Evolutionary conservation across 2,329 filamentous ascomycete species (phyloP), one percentile per base, ranked within the genome.

Genomic region (Talaromyces funiculosus): DNA sequence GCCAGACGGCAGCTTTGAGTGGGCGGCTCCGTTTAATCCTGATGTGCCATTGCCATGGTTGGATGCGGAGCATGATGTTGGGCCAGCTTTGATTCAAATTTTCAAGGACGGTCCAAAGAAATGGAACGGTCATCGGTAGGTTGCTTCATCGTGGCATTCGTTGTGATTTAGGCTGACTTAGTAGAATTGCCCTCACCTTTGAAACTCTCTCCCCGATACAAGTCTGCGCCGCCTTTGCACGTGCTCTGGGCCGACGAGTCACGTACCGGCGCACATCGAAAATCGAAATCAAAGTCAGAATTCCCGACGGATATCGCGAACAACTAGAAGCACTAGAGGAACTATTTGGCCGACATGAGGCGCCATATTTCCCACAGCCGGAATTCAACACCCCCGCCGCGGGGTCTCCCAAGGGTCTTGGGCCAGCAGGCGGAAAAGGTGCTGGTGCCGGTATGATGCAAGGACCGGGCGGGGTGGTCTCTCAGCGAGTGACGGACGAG

Each of bases 61-160:
- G 40, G 94, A 99, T 71, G 92, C 92, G 4, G 94, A 97, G 75
- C 93, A 97, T 71, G 94, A 99, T 68, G 88, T 97, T 45, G 94
- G 94, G 3, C 92, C 94, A 1, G 90, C 93, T 2, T 85, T 97
- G 51, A 80, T 96, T 60, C 93, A 97, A 72, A 87, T 97, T 60
- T 93, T 97, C 82, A 97, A 97, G 75, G 92, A 97, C 72, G 93
- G 93, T 1, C 84, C 90, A 4, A 81, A 83, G 65, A 92, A 90
- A 74, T 97, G 93, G 92, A 87, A 88, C 68, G 85, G 86, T 51
- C 84, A 86, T 71, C 81, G 85, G 85, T 88, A 78, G 74, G 40
- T 12, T n/a, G n/a, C n/a, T n/a, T n/a, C n/a, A n/a, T n/a, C n/a
- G n/a, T n/a, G n/a, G n/a, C n/a, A n/a, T n/a, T n/a, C n/a, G 9